Percentiles rank a stretch among this genome's conserved stretches.
Conservation (phyloP, 768 basidiomycete species). For the Inosperma sp. region DNA sequence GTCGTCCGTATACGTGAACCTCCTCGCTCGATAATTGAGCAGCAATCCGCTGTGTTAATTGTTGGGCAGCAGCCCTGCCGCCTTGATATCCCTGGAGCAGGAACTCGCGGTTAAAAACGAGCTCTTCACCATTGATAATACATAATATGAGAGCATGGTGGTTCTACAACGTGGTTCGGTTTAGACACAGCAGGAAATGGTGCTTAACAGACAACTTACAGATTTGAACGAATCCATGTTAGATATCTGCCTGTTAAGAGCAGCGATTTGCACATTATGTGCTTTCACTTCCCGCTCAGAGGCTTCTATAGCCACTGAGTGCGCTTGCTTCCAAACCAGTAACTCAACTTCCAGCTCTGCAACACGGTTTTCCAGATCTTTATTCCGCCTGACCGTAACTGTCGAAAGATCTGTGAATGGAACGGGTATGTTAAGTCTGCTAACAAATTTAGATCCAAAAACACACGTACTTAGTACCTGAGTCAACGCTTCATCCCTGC, state of each 20-base stretch:
- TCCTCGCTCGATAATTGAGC: constrained; percentile 62
- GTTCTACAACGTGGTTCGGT: constrained; percentile 34
- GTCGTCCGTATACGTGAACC: constrained; percentile 53
- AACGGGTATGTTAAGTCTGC: constrained; percentile 6
- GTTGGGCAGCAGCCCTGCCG: constrained; percentile 59
- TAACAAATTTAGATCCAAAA: constrained; percentile 5
- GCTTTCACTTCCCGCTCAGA: constrained; percentile 59
- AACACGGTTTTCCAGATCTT: constrained; percentile 59
- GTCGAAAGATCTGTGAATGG: constrained; percentile 51
- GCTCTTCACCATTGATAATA: constrained; percentile 68
- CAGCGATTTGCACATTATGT: constrained; percentile 63
- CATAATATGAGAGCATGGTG: constrained; percentile 69
- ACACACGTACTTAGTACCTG: constrained; percentile 50
- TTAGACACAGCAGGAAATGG: not conserved
- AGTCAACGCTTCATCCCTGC: constrained; percentile 64
- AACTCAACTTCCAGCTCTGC: constrained; percentile 67
- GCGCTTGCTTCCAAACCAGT: constrained; percentile 66
- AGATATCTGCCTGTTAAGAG: constrained; percentile 61
- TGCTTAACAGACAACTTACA: constrained; percentile 28
- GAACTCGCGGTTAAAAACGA: constrained; percentile 57
- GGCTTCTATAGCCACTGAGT: constrained; percentile 55
- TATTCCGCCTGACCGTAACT: constrained; percentile 58
- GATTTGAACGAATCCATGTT: constrained; percentile 50
- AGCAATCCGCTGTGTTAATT: constrained; percentile 63
- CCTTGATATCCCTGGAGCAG: constrained; percentile 62